Conservation (phyloP, 208 protist genomes). For the Trypanosoma scelopori region DNA sequence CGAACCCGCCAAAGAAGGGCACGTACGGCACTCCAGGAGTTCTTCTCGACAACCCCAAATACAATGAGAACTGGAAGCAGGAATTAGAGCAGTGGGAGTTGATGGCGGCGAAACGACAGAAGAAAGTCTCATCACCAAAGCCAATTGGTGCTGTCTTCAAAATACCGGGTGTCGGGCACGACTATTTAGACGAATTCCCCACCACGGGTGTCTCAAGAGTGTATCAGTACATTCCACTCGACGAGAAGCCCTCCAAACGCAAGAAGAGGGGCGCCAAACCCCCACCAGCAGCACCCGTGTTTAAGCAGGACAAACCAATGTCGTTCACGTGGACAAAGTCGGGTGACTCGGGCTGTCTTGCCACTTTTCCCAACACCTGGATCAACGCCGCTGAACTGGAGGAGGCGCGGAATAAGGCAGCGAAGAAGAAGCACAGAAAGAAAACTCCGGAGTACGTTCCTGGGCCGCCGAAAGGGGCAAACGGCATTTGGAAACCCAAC, state of each 20-base stretch:
- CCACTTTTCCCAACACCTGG: slow-evolving; percentile 79
- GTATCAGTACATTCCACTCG: slow-evolving; percentile 54
- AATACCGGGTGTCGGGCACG: slow-evolving; percentile 45
- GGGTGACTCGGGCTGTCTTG: slow-evolving; percentile 56
- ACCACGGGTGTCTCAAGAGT: slow-evolving; percentile 72
- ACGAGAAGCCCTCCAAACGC: slow-evolving; percentile 32
- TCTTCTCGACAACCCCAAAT: slow-evolving; percentile 55
- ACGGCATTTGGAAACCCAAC: slow-evolving; percentile 74
- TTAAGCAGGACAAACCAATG: slow-evolving; percentile 52
- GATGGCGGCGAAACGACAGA: slow-evolving; percentile 20
- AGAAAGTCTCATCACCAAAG: slow-evolving; percentile 17
- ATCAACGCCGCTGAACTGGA: slow-evolving; percentile 35
- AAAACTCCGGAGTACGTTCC: slow-evolving; percentile 33
- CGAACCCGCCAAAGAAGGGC: slow-evolving; percentile 74
- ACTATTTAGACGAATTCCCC: slow-evolving; percentile 76
- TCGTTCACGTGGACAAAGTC: slow-evolving; percentile 30
- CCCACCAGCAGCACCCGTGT: slow-evolving; percentile 7
- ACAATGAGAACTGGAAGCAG: slow-evolving; percentile 67
- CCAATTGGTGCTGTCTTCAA: slow-evolving; percentile 48
- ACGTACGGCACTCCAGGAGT: slow-evolving; percentile 76
- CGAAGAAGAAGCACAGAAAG: slow-evolving; percentile 31
- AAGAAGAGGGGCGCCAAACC: slow-evolving; percentile 29
- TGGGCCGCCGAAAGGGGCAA: slow-evolving; percentile 33
- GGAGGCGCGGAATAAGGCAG: slow-evolving; percentile 28
- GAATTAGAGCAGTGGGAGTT: slow-evolving; percentile 28